Percentiles rank a stretch among this genome's conserved stretches.
Evolutionary conservation across 2,329 filamentous ascomycete genomes (phyloP).

Genomic region (Alternaria burnsii): DNA sequence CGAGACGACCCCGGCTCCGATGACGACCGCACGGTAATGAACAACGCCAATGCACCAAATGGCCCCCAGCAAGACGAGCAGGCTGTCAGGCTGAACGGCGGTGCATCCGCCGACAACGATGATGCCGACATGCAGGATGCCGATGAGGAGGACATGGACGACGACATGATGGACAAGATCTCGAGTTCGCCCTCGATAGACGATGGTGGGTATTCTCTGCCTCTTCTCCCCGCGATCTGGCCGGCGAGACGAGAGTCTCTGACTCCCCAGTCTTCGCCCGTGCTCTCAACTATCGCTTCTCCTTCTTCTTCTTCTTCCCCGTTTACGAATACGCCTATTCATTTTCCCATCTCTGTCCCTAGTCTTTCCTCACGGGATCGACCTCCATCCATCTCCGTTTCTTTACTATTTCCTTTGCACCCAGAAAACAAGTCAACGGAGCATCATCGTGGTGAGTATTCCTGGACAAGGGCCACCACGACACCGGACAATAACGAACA

Average conservation of each 20-base stretch:
- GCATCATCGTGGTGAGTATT: slow-evolving; percentile 64
- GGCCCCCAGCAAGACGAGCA: slow-evolving; percentile 41
- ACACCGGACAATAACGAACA: slow-evolving; percentile 12
- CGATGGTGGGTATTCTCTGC: slow-evolving; percentile 83
- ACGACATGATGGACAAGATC: slow-evolving; percentile 98
- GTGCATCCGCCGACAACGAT: slow-evolving; percentile 47
- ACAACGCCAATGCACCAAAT: slow-evolving; percentile 27
- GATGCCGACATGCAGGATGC: slow-evolving; percentile 69
- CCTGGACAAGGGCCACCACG: slow-evolving; percentile 32
- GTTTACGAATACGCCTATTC: slow-evolving; percentile 53
- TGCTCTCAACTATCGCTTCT: slow-evolving; percentile 34
- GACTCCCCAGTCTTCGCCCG: slow-evolving; percentile 47
- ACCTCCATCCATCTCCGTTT: slow-evolving; percentile 48
- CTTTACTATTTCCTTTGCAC: slow-evolving; percentile 33
- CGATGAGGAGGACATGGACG: slow-evolving; percentile 74
- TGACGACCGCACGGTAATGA: slow-evolving; percentile 56
- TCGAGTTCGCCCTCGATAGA: slow-evolving; percentile 98
- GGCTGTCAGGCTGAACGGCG: slow-evolving; percentile 47
- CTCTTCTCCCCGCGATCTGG: slow-evolving; percentile 48
- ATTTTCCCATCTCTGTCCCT: slow-evolving; percentile 51
- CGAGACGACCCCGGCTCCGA: slow-evolving; percentile 66
- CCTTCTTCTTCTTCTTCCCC: slow-evolving; percentile 50
- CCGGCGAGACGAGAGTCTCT: slow-evolving; percentile 55
- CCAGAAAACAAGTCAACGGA: slow-evolving; percentile 47
- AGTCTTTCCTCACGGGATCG: slow-evolving; percentile 34